Base-by-base conservation (phyloP, 345 rosid species). In the Trapa bicornis region DNA sequence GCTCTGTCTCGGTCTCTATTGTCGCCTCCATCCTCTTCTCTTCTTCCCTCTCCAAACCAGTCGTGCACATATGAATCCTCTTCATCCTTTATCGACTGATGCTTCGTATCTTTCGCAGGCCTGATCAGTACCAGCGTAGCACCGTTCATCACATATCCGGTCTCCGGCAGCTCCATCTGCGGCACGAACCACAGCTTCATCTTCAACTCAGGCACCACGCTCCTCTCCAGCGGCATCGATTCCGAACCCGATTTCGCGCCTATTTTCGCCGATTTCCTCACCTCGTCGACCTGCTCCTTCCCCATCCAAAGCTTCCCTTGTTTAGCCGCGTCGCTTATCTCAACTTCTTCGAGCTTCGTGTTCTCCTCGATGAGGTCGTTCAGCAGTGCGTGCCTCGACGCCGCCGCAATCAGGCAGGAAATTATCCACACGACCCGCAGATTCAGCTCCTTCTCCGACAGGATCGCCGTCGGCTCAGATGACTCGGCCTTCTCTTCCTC, bases 121-220 rank as follows among this genome's bases (percentile, higher is more conserved):
- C 47, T 67, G 66, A 82, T 71, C 61, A 71, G 57, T 8, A 77
- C 69, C 1, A 82, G 74, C 3, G 88, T 82, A 22, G 86, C 86
- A 41, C 84, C 85, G 52, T 17, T 72, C 81, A 78, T 77, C 53
- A 73, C 71, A 54, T 54, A 64, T 50, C 83, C 88, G 0, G 75
- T 64, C 33, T 58, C 70, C 29, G 83, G 83, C 50, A 85, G 64
- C 67, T 80, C 77, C 38, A 85, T 54, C 58, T 47, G 66, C 6
- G 83, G 85, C 66, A 47, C 67, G 52, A 68, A 72, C 75, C 77
- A 77, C 56, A 82, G 38, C 74, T 73, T 75, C 73, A 85, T 67
- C 61, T 50, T 76, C 72, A 77, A 35, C 33, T 79, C 85, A 22
- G 85, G 85, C 6, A 79, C 70, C 7, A 33, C 65, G 2, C 47